Base-by-base conservation (phyloP, 495 filamentous ascomycete genomes). In the Aspergillus sclerotioniger region DNA sequence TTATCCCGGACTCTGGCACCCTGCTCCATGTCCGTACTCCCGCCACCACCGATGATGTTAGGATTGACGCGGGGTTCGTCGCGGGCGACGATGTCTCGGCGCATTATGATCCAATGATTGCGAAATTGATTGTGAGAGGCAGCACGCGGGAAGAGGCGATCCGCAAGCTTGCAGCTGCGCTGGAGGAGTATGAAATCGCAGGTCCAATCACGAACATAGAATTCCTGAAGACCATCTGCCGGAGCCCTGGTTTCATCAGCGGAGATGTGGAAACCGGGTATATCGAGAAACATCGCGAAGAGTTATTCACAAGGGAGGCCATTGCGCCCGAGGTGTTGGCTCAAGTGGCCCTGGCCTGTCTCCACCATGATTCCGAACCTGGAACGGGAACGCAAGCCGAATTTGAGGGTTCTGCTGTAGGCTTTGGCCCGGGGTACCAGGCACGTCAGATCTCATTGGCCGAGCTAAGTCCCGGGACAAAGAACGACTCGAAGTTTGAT, bases 101-200 rank as follows among this genome's bases (percentile, higher is more conserved):
- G n/a, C 87, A 94, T 53, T 99, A 98, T 71, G 94, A 99, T 62
- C 93, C 94, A 6, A 98, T 99, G 94, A 97, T 99, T 59, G 88
- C 95, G 43, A 99, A 99, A 70, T 80, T 99, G 54, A 98, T 99
- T 59, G 92, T 97, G n/a, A 81, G 85, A 25, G 95, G 90, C 16
- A 80, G 79, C 43, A 85, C 87, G 54, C 82, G 94, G 29, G 83
- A 89, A 68, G 87, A 88, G 17, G 91, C 94, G 16, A 84, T 98
- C 54, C 84, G 89, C 59, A 96, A 90, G 65, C 76, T 98, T 29
- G 83, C 85, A 35, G 73, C 83, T n/a, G 93, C 93, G 2, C 72
- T 98, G 25, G 88, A 90, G 57, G 82, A 92, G 51, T 98, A 98
- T 67, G 91, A 98, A 71, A 82, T 99, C 8, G 95, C 91, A 1